These are phyloP conservation scores for Sanghuangporus sanghuang DNA, from an alignment of 1,284 basidiomycete species.

Conservation along the genomic window DNA sequence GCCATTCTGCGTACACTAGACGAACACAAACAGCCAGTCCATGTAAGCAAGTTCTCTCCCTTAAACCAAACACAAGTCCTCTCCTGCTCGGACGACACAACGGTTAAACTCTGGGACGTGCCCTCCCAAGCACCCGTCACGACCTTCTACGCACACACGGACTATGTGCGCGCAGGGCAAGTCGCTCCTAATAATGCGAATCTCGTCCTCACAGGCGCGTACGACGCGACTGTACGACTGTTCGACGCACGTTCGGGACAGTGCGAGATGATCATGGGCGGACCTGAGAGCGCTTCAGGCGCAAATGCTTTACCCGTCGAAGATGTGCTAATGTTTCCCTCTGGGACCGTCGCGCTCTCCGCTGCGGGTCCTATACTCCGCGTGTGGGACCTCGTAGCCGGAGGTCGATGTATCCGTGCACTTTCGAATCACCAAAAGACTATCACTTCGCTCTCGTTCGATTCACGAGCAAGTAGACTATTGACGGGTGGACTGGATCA, in stretches of 20 bases:
- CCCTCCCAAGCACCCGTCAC: slow-evolving; percentile 80
- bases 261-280: slow-evolving; percentile 81
- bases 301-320: slow-evolving; percentile 74
- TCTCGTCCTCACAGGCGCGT: slow-evolving; percentile 88
- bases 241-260: slow-evolving; percentile 83
- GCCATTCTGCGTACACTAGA: slow-evolving; percentile 92
- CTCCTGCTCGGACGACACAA: slow-evolving; percentile 95
- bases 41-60: slow-evolving; percentile 89
- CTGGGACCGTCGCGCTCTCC: slow-evolving; percentile 82
- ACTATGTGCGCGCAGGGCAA: slow-evolving; percentile 93
- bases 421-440: slow-evolving; percentile 98
- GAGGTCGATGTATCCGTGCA: slow-evolving; percentile 83
- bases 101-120: slow-evolving; percentile 92
- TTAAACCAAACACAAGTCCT: slow-evolving; percentile 79
- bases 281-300: slow-evolving; percentile 32
- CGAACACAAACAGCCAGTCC: slow-evolving; percentile 92
- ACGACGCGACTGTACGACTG: slow-evolving; percentile 88
- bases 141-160: slow-evolving; percentile 83
- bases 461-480: slow-evolving; percentile 70
- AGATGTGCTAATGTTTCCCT: slow-evolving; percentile 90
- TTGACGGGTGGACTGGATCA: slow-evolving; percentile 92
- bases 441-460: slow-evolving; percentile 84
- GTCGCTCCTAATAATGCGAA: slow-evolving; percentile 81
- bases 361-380: slow-evolving; percentile 91
- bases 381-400: slow-evolving; percentile 94